phyloP scores from a whole-genome alignment of 805 yeast genomes.

The Isabelozyma gotoi region DNA sequence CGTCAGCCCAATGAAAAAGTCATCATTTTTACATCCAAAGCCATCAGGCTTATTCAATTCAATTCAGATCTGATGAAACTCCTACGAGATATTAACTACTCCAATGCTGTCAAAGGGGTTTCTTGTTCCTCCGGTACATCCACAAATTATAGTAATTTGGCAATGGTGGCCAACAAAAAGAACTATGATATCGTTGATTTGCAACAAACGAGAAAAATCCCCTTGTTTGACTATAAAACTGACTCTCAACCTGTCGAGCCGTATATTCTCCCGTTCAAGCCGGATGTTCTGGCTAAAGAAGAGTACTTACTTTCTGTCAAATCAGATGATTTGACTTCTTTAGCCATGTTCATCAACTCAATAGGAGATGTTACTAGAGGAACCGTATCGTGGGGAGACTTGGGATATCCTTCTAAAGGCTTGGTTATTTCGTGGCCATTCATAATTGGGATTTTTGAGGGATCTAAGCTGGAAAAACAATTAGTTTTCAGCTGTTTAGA shows the following conservation, averaged over 20 bases:
- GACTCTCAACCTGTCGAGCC: constrained; percentile 15
- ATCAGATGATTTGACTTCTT: constrained; percentile 31
- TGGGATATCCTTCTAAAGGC: constrained; percentile 36
- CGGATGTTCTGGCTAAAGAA: constrained; percentile 20
- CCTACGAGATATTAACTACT: constrained; percentile 31
- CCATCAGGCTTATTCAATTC: constrained; percentile 32
- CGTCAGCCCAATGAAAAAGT: constrained; percentile 20
- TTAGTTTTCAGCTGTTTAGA: constrained; percentile 24
- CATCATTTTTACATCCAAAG: constrained; percentile 28
- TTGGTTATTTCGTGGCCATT: constrained; percentile 37
- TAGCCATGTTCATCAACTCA: constrained; percentile 41
- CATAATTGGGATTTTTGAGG: constrained; percentile 27
- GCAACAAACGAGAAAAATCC: constrained; percentile 29
- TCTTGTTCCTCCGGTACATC: constrained; percentile 26
- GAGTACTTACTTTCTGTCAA: constrained; percentile 34
- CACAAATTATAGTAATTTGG: constrained; percentile 27
- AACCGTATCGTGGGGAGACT: constrained; percentile 35
- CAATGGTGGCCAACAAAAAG: constrained; percentile 29
- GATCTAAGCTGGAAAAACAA: constrained; percentile 3
- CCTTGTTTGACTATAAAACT: constrained; percentile 31
- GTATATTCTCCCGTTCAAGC: constrained; percentile 19
- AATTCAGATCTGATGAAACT: constrained; percentile 25
- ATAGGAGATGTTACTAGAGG: constrained; percentile 43
- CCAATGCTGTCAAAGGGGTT: constrained; percentile 24
- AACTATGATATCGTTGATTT: constrained; percentile 39